These are phyloP conservation scores for Penicillium odoratum DNA, from an alignment of 495 filamentous ascomycete genomes.

Conservation along the genomic window DNA sequence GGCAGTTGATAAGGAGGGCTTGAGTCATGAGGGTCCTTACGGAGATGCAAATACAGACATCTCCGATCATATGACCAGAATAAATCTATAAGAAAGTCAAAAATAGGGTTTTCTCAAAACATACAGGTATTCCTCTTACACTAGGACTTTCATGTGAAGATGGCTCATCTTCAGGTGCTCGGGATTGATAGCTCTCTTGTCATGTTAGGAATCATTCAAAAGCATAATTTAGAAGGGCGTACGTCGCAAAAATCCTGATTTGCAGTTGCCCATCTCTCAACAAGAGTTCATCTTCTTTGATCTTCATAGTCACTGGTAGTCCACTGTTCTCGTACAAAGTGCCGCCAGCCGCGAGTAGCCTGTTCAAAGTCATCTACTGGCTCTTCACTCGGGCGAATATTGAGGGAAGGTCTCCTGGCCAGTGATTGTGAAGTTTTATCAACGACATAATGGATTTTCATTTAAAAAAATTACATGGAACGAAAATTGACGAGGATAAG, in stretches of 20 bases:
- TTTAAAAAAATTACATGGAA: too few relatives aligned
- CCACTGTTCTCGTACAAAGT: constrained; percentile 15
- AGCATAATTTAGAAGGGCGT: background rate
- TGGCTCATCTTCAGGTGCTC: constrained; percentile 14
- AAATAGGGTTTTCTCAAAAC: background rate
- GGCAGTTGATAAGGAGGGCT: constrained; percentile 9
- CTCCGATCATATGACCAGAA: background rate
- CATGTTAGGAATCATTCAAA: constrained; percentile 2
- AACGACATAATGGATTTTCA: background rate
- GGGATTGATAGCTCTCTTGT: constrained; percentile 15
- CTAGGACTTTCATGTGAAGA: constrained; percentile 7
- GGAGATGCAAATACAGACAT: constrained; percentile 10
- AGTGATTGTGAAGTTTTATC: background rate
- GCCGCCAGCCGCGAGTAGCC: constrained; percentile 16
- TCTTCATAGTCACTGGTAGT: constrained; percentile 8
- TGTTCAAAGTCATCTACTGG: constrained; percentile 7
- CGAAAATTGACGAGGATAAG: too few relatives aligned
- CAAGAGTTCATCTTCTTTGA: constrained; percentile 14
- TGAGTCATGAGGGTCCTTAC: constrained; percentile 6
- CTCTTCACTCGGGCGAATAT: constrained; percentile 14
- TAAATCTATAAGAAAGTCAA: background rate
- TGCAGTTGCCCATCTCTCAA: constrained; percentile 15
- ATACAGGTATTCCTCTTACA: constrained; percentile 1
- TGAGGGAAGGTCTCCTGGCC: constrained; percentile 4
- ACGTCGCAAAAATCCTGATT: constrained; percentile 16